Evolutionary conservation across 2,329 filamentous ascomycete species (phyloP).

Genomic region (Fusarium armeniacum): DNA sequence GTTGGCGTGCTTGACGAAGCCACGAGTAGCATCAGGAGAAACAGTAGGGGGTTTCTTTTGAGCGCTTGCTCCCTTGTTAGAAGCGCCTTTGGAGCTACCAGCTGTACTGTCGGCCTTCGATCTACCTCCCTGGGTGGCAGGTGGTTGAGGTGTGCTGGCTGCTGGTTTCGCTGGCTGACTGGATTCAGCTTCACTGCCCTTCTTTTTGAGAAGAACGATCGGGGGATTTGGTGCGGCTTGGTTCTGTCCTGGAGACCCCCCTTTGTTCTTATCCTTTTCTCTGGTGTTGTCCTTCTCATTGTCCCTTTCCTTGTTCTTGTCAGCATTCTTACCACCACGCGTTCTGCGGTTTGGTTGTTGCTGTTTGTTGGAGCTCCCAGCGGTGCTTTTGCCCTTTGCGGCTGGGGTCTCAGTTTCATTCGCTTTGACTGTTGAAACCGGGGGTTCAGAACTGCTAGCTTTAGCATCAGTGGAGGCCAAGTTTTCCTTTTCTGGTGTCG

Average conservation of each 20-base stretch:
- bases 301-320: constrained; percentile 56
- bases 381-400: constrained; percentile 44
- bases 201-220: constrained; percentile 61
- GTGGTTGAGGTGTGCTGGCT: constrained; percentile 42
- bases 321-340: constrained; percentile 57
- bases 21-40: constrained; percentile 69
- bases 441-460: constrained; percentile 35
- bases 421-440: constrained; percentile 41
- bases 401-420: constrained; percentile 35
- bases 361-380: constrained; percentile 46
- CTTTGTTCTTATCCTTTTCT: constrained; percentile 47
- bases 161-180: constrained; percentile 46
- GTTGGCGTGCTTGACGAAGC: constrained; percentile 86
- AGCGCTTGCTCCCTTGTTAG: constrained; percentile 46
- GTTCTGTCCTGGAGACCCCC: constrained; percentile 28
- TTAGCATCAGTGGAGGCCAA: constrained; percentile 26
- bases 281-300: constrained; percentile 49
- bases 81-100: constrained; percentile 38
- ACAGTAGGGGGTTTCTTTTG: constrained; percentile 55
- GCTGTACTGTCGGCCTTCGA: constrained; percentile 43
- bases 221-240: constrained; percentile 52
- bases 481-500: constrained; percentile 54
- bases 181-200: constrained; percentile 47
- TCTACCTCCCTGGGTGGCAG: constrained; percentile 52
- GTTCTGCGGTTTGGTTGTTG: constrained; percentile 51